Evolutionary conservation across 192 early-diverging fungal species (phyloP).

Genomic region (Coemansia sp.): DNA sequence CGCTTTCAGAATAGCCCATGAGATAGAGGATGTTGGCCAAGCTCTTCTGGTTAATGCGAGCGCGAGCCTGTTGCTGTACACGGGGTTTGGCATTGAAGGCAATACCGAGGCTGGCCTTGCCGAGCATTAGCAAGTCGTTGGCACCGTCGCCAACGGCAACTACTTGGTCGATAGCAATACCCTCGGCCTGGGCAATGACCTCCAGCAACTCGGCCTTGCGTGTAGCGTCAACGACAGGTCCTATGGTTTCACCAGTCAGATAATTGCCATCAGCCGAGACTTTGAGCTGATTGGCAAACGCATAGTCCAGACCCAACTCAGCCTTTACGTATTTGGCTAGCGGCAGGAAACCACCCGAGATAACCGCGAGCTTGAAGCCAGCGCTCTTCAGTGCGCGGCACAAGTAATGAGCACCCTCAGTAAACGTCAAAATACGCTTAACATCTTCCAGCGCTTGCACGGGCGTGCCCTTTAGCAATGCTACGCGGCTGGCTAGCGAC

Average conservation of each 20-base stretch:
- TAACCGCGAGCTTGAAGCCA: slow-evolving; percentile 95
- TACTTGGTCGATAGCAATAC: slow-evolving; percentile 84
- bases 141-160: slow-evolving; percentile 98
- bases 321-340: slow-evolving; percentile 89
- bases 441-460: slow-evolving; percentile 79
- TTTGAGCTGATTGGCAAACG: slow-evolving; percentile 95
- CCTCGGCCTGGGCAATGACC: slow-evolving; percentile 94
- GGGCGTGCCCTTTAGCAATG: slow-evolving; percentile 84
- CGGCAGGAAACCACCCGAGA: slow-evolving; percentile 96
- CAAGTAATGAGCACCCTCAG: slow-evolving; percentile 86
- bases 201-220: slow-evolving; percentile 94
- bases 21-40: slow-evolving; percentile 85
- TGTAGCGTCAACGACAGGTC: slow-evolving; percentile 87
- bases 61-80: slow-evolving; percentile 88
- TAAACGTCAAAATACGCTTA: slow-evolving; percentile 76
- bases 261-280: slow-evolving; percentile 80
- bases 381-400: slow-evolving; percentile 88
- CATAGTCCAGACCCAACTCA: slow-evolving; percentile 91
- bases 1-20: slow-evolving; percentile 84
- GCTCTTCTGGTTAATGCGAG: slow-evolving; percentile 93
- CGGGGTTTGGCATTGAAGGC: slow-evolving; percentile 97
- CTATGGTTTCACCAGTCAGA: slow-evolving; percentile 86
- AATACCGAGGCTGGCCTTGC: slow-evolving; percentile 90
- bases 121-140: slow-evolving; percentile 96
- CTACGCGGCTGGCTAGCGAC: slow-evolving; percentile 83